phyloP scores from a whole-genome alignment of 2,329 filamentous ascomycete genomes.

The Amylocarpus encephaloides region DNA sequence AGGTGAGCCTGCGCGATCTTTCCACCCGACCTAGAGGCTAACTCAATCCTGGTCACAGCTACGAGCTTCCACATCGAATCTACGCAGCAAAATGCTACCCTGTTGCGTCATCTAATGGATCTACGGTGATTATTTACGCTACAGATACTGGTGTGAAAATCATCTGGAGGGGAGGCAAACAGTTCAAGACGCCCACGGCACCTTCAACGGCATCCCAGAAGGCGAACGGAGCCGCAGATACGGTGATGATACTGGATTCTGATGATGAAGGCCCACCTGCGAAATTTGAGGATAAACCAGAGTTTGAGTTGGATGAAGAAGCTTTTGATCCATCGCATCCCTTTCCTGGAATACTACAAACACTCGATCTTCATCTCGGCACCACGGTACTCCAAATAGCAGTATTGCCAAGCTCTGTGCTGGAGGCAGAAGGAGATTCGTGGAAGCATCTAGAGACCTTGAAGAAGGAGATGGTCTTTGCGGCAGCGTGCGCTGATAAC shows the following conservation, averaged over 20 bases:
- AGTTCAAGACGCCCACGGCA: conserved; percentile 45
- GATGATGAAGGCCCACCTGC: conserved; percentile 47
- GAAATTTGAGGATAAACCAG: conserved; percentile 46
- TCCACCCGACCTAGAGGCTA: not conserved
- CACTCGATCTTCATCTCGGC: conserved; percentile 54
- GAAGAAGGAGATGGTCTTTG: conserved; percentile 54
- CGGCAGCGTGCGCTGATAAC: conserved; percentile 51
- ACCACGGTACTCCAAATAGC: conserved; percentile 51
- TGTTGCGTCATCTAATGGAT: conserved; percentile 55
- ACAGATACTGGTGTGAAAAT: conserved; percentile 57
- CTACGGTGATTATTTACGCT: conserved; percentile 56
- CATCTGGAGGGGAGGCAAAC: conserved; percentile 55
- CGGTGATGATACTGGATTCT: conserved; percentile 57
- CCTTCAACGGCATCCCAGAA: conserved; percentile 34
- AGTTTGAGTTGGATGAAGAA: conserved; percentile 50
- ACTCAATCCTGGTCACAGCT: conserved; percentile 36
- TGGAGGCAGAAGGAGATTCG: conserved; percentile 43
- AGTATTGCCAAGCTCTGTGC: conserved; percentile 44
- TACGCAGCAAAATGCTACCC: conserved; percentile 57
- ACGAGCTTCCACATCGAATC: conserved; percentile 51
- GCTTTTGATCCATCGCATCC: conserved; percentile 31
- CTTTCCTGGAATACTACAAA: conserved; percentile 52
- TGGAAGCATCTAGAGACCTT: conserved; percentile 42
- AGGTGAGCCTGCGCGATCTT: conserved; percentile 18
- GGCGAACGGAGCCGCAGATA: conserved; percentile 48